Evolutionary conservation across 768 basidiomycete species (phyloP).

Genomic region (Calvatia gigantea): DNA sequence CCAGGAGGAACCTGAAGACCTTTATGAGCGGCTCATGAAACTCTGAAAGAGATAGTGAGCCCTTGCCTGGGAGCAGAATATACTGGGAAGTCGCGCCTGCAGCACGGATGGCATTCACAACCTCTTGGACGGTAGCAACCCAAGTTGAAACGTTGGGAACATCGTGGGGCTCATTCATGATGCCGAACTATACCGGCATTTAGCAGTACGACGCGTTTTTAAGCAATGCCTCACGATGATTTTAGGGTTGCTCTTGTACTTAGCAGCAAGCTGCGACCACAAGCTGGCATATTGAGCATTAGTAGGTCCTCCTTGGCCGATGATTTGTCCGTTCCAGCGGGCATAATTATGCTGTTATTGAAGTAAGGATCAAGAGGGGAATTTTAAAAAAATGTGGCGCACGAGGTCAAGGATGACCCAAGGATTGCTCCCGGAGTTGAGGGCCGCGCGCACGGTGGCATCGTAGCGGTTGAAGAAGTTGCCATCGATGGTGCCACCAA

Average conservation of each 20-base stretch:
- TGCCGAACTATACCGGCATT: constrained; percentile 25
- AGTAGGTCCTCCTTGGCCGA: constrained; percentile 56
- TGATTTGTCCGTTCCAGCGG: constrained; percentile 52
- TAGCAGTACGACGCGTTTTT: too few relatives aligned
- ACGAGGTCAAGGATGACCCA: constrained; percentile 52
- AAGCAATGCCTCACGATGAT: constrained; percentile 37
- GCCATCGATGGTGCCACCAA: constrained; percentile 45
- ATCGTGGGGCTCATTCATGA: constrained; percentile 65
- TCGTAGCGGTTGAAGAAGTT: constrained; percentile 45
- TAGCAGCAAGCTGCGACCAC: constrained; percentile 49
- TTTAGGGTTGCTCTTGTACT: constrained; percentile 38
- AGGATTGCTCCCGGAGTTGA: constrained; percentile 35
- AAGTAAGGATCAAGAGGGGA: background rate
- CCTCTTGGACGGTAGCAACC: constrained; percentile 48
- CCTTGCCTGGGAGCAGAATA: constrained; percentile 53
- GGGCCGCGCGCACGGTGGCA: constrained; percentile 42
- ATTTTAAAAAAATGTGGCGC: constrained; percentile 10
- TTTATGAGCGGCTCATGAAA: background rate
- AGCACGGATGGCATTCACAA: constrained; percentile 55
- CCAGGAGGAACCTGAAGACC: constrained; percentile 23
- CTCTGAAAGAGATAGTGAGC: constrained; percentile 1
- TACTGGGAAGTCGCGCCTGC: constrained; percentile 51
- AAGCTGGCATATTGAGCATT: constrained; percentile 47
- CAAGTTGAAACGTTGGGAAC: constrained; percentile 38
- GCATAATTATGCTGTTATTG: constrained; percentile 50